Evolutionary conservation across 1,284 basidiomycete genomes (phyloP), one percentile per base, ranked within the genome.

Genomic region (Malassezia equina): DNA sequence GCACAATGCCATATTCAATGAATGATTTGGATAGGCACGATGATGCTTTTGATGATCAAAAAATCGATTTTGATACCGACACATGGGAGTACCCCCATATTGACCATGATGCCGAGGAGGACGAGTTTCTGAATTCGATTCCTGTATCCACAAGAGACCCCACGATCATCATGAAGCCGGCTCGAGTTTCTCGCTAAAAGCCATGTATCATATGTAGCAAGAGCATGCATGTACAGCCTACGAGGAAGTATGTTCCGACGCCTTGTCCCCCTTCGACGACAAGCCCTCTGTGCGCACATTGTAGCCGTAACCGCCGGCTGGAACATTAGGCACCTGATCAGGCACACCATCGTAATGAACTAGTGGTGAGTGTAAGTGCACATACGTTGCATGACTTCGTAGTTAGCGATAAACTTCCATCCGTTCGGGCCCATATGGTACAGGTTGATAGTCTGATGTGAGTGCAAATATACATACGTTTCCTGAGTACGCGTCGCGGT

Each of bases 381-480:
- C 63, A 55, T 45, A 68, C 63, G 49, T 7, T 66, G 54, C n/a
- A 66, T 61, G 1, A 65, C 70, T 42, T 73, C 68, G 55, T 71
- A 73, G 61, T 74, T 74, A 42, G 45, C 67, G 43, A 73, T 69
- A 51, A 71, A 74, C 52, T 66, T 62, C 71, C 71, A 99, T 2
- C 93, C 94, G 59, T 88, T 81, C 76, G 94, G 85, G 74, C 88
- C 86, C 67, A 98, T 88, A 64, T 95, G 91, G 75, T 88, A 98
- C 28, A 98, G 80, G 78, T 98, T 98, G 78, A 88, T 85, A 3
- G 88, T 86, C 63, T 68, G 50, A 3, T 39, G 28, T 43, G 13
- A 43, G 25, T 19, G 7, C 34, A 44, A 1, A 17, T 3, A 31
- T 41, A 62, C 66, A 57, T 59, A 66, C 62, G 65, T 72, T 72